A percentile compares a stretch with the other conserved stretches of the same genome.
Conservation (phyloP, 768 basidiomycete species). For the Tricholoma hemisulphureum region DNA sequence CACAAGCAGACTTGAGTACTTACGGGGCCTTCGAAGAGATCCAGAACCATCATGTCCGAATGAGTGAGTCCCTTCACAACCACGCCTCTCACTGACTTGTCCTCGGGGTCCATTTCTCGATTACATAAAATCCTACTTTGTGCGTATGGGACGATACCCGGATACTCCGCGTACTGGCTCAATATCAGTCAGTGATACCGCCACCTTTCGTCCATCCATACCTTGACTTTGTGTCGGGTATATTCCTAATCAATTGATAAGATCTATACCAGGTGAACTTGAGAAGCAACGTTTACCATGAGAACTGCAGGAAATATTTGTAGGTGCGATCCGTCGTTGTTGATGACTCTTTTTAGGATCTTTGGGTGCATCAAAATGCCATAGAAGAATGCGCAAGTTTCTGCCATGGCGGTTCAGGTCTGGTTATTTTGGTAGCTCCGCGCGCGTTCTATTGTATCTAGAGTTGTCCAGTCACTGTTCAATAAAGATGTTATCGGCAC, state of each 20-base stretch:
- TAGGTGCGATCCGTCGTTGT: constrained; percentile 61
- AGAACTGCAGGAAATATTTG: constrained; percentile 73
- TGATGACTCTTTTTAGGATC: constrained; percentile 75
- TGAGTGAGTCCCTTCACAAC: constrained; percentile 70
- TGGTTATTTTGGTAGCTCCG: neutral
- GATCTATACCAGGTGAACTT: neutral
- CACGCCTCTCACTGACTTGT: constrained; percentile 74
- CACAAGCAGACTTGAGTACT: constrained; percentile 19
- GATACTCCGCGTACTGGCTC: constrained; percentile 69
- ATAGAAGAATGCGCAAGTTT: constrained; percentile 69
- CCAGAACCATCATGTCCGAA: constrained; percentile 64
- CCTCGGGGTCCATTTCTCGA: constrained; percentile 53
- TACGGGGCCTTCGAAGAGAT: constrained; percentile 81
- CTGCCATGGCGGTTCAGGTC: neutral
- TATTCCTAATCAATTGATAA: constrained; percentile 49
- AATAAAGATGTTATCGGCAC: no score
- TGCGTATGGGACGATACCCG: constrained; percentile 68
- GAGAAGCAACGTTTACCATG: constrained; percentile 44
- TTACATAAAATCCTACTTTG: constrained; percentile 47
- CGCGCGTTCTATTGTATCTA: neutral
- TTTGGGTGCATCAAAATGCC: constrained; percentile 89
- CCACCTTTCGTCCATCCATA: constrained; percentile 23
- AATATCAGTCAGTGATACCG: neutral
- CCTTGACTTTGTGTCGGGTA: constrained; percentile 79
- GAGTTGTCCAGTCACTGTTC: no score